phyloP scores from a whole-genome alignment of 2,329 filamentous ascomycete species.

The Penicillium freii region DNA sequence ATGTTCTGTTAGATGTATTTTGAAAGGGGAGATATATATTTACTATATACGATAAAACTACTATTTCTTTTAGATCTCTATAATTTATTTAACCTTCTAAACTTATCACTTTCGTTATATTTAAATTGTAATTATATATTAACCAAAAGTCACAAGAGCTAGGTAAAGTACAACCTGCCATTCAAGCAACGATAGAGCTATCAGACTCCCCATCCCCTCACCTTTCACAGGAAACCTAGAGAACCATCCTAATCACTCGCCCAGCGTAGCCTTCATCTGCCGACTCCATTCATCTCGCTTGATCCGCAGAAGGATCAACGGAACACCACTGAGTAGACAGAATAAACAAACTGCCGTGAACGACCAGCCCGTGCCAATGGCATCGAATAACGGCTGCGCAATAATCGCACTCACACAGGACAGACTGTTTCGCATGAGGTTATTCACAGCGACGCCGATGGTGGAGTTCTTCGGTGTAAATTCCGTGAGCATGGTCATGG shows the following conservation, averaged over 20 bases:
- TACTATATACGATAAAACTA: too few relatives aligned
- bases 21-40: too few relatives aligned
- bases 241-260: background rate
- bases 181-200: too few relatives aligned
- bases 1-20: too few relatives aligned
- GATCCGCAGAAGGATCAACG: background rate
- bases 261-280: background rate
- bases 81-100: too few relatives aligned
- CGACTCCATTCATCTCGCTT: background rate
- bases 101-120: too few relatives aligned
- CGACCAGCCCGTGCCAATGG: background rate
- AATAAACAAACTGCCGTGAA: background rate
- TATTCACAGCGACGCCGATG: background rate
- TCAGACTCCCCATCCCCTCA: too few relatives aligned
- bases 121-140: too few relatives aligned
- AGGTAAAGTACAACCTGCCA: too few relatives aligned
- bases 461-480: background rate
- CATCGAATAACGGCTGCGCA: background rate
- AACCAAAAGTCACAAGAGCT: too few relatives aligned
- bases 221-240: background rate
- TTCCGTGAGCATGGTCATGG: background rate
- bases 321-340: background rate
- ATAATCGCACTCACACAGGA: background rate
- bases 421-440: conserved; percentile 1
- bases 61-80: too few relatives aligned